Evolutionary conservation across 202 grass and related monocot genomes (phyloP).

Genomic region (Dendrocalamus latiflorus): DNA sequence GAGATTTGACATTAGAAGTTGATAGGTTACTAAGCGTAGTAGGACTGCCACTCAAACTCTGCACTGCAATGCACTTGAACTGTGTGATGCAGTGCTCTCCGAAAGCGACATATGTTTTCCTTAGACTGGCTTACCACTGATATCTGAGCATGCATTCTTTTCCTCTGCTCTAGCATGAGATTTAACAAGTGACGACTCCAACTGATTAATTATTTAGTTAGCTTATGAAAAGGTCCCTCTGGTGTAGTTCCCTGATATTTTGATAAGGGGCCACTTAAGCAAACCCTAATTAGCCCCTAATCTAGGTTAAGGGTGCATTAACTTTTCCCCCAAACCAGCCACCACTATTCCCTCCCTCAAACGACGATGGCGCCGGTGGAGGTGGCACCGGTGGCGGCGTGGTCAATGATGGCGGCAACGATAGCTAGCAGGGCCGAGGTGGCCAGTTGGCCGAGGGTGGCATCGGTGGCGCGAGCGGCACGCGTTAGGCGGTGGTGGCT

Average conservation of each 20-base stretch:
- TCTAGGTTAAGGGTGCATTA: too few species aligned
- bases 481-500: too few species aligned
- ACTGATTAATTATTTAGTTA: background rate
- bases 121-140: conserved; percentile 11
- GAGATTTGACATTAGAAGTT: conserved; percentile 19
- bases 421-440: too few species aligned
- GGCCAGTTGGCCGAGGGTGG: too few species aligned
- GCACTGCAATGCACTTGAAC: conserved; percentile 17
- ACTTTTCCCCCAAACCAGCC: too few species aligned
- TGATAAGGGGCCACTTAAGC: too few species aligned
- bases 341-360: too few species aligned
- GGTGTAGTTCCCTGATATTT: background rate
- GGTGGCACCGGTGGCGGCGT: too few species aligned
- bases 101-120: conserved; percentile 15
- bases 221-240: background rate
- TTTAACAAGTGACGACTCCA: conserved; percentile 12
- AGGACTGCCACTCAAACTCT: conserved; percentile 6
- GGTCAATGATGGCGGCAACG: too few species aligned
- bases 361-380: too few species aligned
- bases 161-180: conserved; percentile 21
- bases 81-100: background rate
- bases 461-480: too few species aligned
- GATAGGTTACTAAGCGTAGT: conserved; percentile 17
- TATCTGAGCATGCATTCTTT: conserved; percentile 37
- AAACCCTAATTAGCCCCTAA: too few species aligned